Percentiles rank a stretch among this genome's conserved stretches.
These are phyloP conservation scores for Castanopsis chinensis DNA, from an alignment of 306 rosid species.

Conservation along the genomic window DNA sequence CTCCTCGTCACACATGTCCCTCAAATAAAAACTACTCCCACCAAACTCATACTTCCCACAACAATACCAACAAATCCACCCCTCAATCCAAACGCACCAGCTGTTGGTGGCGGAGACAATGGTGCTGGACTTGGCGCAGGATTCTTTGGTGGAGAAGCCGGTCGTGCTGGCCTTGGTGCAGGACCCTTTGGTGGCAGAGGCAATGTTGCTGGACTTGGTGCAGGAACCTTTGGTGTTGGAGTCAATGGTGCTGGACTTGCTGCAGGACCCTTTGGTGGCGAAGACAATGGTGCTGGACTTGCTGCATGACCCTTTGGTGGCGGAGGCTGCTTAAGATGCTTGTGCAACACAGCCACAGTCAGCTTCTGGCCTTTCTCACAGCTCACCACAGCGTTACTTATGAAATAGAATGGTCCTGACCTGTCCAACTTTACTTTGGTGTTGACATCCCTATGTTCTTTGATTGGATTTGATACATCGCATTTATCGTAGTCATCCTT, in stretches of 20 bases:
- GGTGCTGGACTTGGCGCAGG: no score
- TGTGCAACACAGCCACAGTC: not conserved
- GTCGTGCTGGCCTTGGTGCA: no score
- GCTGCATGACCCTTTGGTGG: no score
- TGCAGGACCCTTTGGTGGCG: no score
- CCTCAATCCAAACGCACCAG: not conserved
- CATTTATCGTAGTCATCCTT: constrained; percentile 21
- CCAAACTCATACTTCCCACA: constrained; percentile 2
- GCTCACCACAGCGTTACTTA: constrained; percentile 22
- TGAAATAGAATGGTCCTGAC: constrained; percentile 31
- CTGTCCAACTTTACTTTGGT: constrained; percentile 12
- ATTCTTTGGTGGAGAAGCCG: no score
- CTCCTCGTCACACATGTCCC: no score
- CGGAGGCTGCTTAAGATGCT: not conserved
- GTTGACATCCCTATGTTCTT: not conserved
- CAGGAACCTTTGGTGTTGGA: not conserved
- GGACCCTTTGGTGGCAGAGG: no score
- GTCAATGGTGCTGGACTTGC: no score
- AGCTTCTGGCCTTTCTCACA: constrained; percentile 36
- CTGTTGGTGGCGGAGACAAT: no score
- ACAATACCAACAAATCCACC: not conserved
- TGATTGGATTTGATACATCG: not conserved
- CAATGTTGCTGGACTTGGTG: not conserved
- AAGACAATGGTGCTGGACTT: no score
- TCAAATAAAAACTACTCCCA: no score